Evolutionary conservation across 805 yeast species (phyloP).

Genomic region (Yueomyces sp.): DNA sequence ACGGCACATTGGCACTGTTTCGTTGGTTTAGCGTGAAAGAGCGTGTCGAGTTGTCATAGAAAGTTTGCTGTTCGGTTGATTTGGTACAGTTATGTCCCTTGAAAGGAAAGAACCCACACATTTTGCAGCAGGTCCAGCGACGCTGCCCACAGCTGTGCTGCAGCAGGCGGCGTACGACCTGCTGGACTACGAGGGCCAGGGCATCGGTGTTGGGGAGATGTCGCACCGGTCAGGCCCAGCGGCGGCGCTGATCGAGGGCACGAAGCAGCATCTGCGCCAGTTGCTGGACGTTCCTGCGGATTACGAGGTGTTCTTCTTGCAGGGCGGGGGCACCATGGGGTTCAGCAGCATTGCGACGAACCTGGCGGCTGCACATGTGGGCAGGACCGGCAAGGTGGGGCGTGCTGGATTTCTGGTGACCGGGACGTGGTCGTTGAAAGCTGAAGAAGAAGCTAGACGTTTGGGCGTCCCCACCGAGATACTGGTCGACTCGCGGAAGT

Average conservation of each 20-base stretch:
- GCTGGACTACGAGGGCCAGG: slow-evolving; percentile 51
- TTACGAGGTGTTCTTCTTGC: slow-evolving; percentile 88
- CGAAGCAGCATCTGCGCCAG: slow-evolving; percentile 54
- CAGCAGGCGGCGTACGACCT: slow-evolving; percentile 82
- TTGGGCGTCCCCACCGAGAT: slow-evolving; percentile 65
- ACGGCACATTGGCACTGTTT: too few relatives aligned
- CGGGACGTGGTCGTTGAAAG: slow-evolving; percentile 89
- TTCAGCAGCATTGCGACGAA: slow-evolving; percentile 82
- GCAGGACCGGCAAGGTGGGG: slow-evolving; percentile 61
- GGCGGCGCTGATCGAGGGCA: slow-evolving; percentile 54
- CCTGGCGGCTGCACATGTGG: slow-evolving; percentile 60
- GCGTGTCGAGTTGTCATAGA: too few relatives aligned
- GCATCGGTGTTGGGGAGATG: slow-evolving; percentile 89
- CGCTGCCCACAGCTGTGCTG: slow-evolving; percentile 69
- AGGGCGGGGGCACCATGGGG: slow-evolving; percentile 97
- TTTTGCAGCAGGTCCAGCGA: slow-evolving; percentile 99
- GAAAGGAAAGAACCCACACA: slow-evolving; percentile 64
- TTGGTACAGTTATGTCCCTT: slow-evolving; percentile 9
- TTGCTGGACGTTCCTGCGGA: slow-evolving; percentile 63
- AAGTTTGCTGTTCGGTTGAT: not conserved
- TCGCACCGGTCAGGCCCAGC: slow-evolving; percentile 91
- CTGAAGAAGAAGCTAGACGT: slow-evolving; percentile 76
- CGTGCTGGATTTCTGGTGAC: slow-evolving; percentile 79
- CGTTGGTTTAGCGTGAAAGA: too few relatives aligned
- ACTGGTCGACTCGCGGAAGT: slow-evolving; percentile 50